A percentile compares a stretch with the other conserved stretches of the same genome.
phyloP scores from a whole-genome alignment of 2,329 filamentous ascomycete genomes.

The Lecanosticta acicola region DNA sequence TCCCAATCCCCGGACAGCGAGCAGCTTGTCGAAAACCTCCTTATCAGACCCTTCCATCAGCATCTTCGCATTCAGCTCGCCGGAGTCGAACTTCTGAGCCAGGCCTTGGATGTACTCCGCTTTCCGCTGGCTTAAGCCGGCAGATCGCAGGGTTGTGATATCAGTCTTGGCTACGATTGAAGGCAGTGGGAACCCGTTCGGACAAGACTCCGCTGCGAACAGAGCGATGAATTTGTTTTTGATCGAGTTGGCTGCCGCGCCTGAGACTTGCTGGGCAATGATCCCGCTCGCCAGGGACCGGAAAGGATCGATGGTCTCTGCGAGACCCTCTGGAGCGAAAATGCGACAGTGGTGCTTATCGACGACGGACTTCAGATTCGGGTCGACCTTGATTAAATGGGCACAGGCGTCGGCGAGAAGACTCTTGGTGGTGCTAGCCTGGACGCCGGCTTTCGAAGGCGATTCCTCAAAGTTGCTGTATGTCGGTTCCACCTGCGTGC shows the following conservation, averaged over 20 bases:
- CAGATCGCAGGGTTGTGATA: conserved; percentile 67
- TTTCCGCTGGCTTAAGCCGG: conserved; percentile 87
- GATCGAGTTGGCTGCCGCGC: conserved; percentile 83
- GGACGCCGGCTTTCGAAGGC: conserved; percentile 33
- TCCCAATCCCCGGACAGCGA: conserved; percentile 80
- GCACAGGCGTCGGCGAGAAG: conserved; percentile 69
- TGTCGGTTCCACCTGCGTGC: conserved; percentile 56
- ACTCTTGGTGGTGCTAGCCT: conserved; percentile 44
- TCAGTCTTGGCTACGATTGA: conserved; percentile 60
- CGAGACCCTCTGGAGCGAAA: conserved; percentile 76
- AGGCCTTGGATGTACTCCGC: conserved; percentile 90
- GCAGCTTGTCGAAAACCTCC: conserved; percentile 73
- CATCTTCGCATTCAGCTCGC: conserved; percentile 70
- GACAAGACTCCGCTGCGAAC: conserved; percentile 46
- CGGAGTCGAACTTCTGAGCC: conserved; percentile 69
- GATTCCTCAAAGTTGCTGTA: conserved; percentile 36
- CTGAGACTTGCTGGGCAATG: conserved; percentile 93
- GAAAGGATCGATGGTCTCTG: conserved; percentile 83
- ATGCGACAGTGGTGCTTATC: conserved; percentile 69
- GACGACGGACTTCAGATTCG: conserved; percentile 65
- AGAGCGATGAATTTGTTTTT: conserved; percentile 75
- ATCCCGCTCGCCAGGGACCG: conserved; percentile 77
- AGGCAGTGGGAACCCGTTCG: conserved; percentile 64
- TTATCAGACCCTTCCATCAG: conserved; percentile 77
- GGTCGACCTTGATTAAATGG: conserved; percentile 68